A percentile compares a stretch with the other conserved stretches of the same genome.
Conservation (phyloP, 495 filamentous ascomycete genomes). For the Trichoderma virens region DNA sequence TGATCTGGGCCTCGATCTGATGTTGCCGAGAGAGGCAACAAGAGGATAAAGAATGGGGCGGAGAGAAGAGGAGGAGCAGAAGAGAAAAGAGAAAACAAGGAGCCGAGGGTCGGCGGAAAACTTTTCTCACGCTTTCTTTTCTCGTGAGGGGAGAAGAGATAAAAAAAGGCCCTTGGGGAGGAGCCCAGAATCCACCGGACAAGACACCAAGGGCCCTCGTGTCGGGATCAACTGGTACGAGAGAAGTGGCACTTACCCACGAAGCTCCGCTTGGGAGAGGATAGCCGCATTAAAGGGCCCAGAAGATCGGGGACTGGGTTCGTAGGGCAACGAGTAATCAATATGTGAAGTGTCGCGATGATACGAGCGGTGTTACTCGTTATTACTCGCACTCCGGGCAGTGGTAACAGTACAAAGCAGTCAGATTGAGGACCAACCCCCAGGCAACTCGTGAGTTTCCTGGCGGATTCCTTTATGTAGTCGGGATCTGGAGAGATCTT, state of each 20-base stretch:
- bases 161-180: background rate
- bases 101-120: background rate
- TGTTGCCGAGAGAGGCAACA: background rate
- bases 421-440: background rate
- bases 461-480: background rate
- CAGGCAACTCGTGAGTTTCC: background rate
- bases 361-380: background rate
- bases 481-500: background rate
- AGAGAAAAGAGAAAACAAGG: conserved; percentile 4
- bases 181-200: background rate
- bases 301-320: background rate
- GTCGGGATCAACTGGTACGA: background rate
- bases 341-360: background rate
- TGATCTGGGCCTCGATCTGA: background rate
- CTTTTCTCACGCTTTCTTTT: background rate
- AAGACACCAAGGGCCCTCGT: background rate
- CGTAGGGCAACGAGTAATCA: background rate
- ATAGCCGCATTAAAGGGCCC: background rate
- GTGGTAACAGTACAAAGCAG: background rate
- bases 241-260: background rate
- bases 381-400: background rate
- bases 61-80: background rate
- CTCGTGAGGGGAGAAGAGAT: background rate
- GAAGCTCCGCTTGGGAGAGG: background rate
- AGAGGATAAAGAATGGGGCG: background rate